Base-by-base conservation (phyloP, 2,329 filamentous ascomycete genomes). In the Penicillium frequentans region DNA sequence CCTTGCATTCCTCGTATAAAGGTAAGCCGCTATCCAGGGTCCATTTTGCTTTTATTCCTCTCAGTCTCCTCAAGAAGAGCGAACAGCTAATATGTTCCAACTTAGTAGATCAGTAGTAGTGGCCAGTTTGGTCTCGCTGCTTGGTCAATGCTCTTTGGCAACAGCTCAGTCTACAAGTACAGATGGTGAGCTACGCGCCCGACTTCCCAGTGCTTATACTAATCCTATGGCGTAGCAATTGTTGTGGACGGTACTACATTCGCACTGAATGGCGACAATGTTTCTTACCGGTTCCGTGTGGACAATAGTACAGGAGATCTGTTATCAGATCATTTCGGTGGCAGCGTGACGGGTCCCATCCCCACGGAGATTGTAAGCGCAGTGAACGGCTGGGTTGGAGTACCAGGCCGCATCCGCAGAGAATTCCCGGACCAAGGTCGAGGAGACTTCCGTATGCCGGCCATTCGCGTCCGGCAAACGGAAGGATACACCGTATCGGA, bases 381-480 rank as follows among this genome's bases (percentile, higher is more conserved):
- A 1, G 62, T 70, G 4, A 68, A 78, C 19, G 86, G 86, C 45
- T 88, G 86, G 86, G 75, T 80, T 35, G 73, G 79, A 31, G 66
- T 77, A 49, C 70, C 79, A 35, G 80, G 79, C 11, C 84, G 82
- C 43, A 68, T 80, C 16, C 80, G 83, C 16, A 81, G 86, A 27
- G 86, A 88, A 66, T 87, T 86, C 53, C 86, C 86, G 1, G 86
- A 89, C 57, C 74, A 85, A 5, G 86, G 86, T 1, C 80, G 85
- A 8, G 85, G 85, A 16, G 86, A 89, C 65, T 85, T 86, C 61
- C 80, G 86, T 3, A 73, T 81, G 3, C 86, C 86, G 0, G 86
- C 86, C 0, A 78, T 88, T 13, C 81, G 83, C 37, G 84, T 89
- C 62, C 77, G 79, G 52, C 85, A 89, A 63, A 73, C 81, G 1